phyloP scores from a whole-genome alignment of 306 rosid genomes.

The Trichosanthes cucumerina region DNA sequence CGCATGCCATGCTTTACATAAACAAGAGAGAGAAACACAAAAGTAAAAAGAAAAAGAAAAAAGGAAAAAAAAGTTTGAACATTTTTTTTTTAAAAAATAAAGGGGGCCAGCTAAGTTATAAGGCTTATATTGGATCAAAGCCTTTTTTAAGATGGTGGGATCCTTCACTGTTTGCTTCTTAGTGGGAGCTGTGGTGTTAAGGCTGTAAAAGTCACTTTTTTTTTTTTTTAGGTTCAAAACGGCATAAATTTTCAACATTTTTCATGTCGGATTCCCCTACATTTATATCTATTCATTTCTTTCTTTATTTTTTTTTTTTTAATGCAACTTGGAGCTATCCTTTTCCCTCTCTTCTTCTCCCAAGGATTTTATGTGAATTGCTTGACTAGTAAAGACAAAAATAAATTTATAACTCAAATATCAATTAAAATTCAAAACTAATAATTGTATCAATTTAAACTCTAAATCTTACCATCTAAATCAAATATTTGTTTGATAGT shows the following conservation, averaged over 20 bases:
- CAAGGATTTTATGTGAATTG: no score
- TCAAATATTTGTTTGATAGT: no score
- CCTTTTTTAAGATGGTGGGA: constrained; percentile 7
- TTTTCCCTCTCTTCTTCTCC: no score
- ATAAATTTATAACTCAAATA: no score
- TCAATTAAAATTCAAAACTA: no score
- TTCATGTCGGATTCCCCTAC: not conserved
- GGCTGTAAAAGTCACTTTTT: constrained; percentile 7
- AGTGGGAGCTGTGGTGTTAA: constrained; percentile 9
- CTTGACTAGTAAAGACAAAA: no score
- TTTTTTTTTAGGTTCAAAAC: not conserved
- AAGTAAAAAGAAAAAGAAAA: not conserved
- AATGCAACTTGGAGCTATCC: not conserved
- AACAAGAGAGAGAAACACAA: constrained; percentile 4
- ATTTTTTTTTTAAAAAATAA: not conserved
- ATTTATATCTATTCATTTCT: not conserved
- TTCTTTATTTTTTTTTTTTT: not conserved
- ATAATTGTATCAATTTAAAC: no score
- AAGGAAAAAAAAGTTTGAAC: not conserved
- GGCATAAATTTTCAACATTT: not conserved
- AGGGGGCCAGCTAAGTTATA: constrained; percentile 2
- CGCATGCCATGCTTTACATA: not conserved
- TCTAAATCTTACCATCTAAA: no score
- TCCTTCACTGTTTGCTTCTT: constrained; percentile 5
- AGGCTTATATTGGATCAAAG: not conserved